A percentile compares a stretch with the other conserved stretches of the same genome.
These are phyloP conservation scores for Aspergillus sp. DNA, from an alignment of 2,329 filamentous ascomycete genomes.

Conservation along the genomic window DNA sequence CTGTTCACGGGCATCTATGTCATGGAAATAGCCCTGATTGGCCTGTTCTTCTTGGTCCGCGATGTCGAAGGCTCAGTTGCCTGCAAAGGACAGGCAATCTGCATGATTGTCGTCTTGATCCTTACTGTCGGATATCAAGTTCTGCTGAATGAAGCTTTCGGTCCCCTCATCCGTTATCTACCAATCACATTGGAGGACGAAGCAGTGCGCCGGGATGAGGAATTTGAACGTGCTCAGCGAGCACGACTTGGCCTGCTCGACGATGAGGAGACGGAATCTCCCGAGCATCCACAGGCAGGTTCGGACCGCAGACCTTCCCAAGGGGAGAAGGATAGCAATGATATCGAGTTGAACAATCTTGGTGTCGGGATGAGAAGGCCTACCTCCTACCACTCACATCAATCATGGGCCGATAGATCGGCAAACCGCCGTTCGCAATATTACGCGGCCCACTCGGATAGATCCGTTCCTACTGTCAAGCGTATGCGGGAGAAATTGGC, in stretches of 20 bases:
- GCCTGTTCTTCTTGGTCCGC: constrained; percentile 77
- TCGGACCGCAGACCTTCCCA: constrained; percentile 41
- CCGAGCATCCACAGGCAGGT: constrained; percentile 48
- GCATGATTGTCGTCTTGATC: constrained; percentile 74
- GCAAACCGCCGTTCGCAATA: constrained; percentile 40
- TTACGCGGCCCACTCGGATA: constrained; percentile 36
- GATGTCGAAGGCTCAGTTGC: constrained; percentile 54
- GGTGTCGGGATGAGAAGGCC: constrained; percentile 23
- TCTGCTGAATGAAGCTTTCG: constrained; percentile 78
- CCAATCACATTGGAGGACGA: constrained; percentile 96
- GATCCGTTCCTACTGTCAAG: constrained; percentile 31
- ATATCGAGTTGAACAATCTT: constrained; percentile 48
- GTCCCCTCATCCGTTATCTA: constrained; percentile 80
- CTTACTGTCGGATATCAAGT: constrained; percentile 77
- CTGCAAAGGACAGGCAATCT: constrained; percentile 74
- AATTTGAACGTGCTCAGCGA: constrained; percentile 78
- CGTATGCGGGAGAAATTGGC: constrained; percentile 36
- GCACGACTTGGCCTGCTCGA: constrained; percentile 63
- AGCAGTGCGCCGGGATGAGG: constrained; percentile 84
- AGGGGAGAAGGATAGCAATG: constrained; percentile 43
- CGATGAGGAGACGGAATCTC: constrained; percentile 40
- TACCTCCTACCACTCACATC: constrained; percentile 19
- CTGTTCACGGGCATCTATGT: constrained; percentile 93
- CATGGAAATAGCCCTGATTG: constrained; percentile 87
- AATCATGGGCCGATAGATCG: constrained; percentile 46